Conservation (phyloP, 176 grass and related monocot species). For the Leersia perrieri region DNA sequence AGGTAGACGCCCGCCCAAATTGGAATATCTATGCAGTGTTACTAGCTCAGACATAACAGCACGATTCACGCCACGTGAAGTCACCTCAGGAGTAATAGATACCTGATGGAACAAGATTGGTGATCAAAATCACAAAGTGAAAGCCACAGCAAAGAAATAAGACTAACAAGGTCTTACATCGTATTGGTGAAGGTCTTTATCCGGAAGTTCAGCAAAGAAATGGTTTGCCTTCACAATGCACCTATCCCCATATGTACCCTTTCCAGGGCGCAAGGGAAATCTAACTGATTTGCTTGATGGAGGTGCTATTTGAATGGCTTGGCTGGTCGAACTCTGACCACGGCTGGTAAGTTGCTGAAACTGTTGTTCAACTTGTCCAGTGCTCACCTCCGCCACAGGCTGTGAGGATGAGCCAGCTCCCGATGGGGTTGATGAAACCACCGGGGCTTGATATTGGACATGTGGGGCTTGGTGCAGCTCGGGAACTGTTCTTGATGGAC, state of each 20-base stretch:
- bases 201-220: constrained; percentile 91
- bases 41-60: constrained; percentile 85
- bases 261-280: constrained; percentile 83
- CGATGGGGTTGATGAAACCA: constrained; percentile 50
- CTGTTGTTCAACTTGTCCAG: constrained; percentile 68
- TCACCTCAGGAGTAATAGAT: constrained; percentile 77
- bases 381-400: constrained; percentile 51
- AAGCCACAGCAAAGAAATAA: background rate
- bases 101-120: constrained; percentile 45
- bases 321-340: constrained; percentile 47
- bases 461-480: constrained; percentile 97
- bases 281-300: constrained; percentile 77
- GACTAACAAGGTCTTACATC: constrained; percentile 52
- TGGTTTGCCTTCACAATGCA: constrained; percentile 94
- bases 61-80: constrained; percentile 85
- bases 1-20: constrained; percentile 73
- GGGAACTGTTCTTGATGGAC: constrained; percentile 79
- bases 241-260: constrained; percentile 75
- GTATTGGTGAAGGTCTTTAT: constrained; percentile 96
- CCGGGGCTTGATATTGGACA: constrained; percentile 54
- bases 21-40: constrained; percentile 49
- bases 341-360: constrained; percentile 56
- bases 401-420: constrained; percentile 69
- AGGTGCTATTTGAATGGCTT: constrained; percentile 60
- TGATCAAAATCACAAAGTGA: constrained; percentile 13